phyloP scores from a whole-genome alignment of 257 asterid genomes.

The Plantago ovata region DNA sequence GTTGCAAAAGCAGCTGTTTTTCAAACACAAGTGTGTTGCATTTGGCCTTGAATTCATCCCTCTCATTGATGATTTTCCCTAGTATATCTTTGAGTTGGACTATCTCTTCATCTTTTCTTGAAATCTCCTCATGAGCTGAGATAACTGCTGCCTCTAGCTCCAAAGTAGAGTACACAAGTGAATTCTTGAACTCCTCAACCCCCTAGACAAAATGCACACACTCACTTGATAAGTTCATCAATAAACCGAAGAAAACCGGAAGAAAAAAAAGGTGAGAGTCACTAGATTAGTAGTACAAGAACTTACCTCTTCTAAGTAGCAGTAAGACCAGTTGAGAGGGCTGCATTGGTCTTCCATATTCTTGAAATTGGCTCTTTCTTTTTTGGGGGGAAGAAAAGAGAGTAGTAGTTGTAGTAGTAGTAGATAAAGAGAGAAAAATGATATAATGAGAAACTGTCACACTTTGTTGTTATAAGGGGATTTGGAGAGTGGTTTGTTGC shows the following conservation, averaged over 20 bases:
- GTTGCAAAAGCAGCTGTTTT: conserved; percentile 47
- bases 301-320: conserved; percentile 69
- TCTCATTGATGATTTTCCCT: conserved; percentile 49
- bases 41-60: conserved; percentile 60
- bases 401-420: neutral
- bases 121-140: conserved; percentile 69
- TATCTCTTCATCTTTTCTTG: conserved; percentile 82
- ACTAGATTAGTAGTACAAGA: neutral
- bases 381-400: conserved; percentile 29
- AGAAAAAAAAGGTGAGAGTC: neutral
- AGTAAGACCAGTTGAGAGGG: conserved; percentile 71
- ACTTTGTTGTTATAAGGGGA: conserved; percentile 5
- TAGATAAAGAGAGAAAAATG: conserved; percentile 35
- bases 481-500: neutral
- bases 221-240: neutral
- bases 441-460: conserved; percentile 4
- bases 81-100: conserved; percentile 57
- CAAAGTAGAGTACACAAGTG: conserved; percentile 65
- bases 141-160: conserved; percentile 73
- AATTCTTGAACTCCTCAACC: conserved; percentile 69
- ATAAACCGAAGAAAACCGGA: neutral
- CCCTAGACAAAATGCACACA: conserved; percentile 46
- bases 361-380: conserved; percentile 1
- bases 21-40: conserved; percentile 44
- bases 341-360: conserved; percentile 86